Conservation (phyloP, 2,329 filamentous ascomycete species). For the Ophiostoma pallidulum region DNA sequence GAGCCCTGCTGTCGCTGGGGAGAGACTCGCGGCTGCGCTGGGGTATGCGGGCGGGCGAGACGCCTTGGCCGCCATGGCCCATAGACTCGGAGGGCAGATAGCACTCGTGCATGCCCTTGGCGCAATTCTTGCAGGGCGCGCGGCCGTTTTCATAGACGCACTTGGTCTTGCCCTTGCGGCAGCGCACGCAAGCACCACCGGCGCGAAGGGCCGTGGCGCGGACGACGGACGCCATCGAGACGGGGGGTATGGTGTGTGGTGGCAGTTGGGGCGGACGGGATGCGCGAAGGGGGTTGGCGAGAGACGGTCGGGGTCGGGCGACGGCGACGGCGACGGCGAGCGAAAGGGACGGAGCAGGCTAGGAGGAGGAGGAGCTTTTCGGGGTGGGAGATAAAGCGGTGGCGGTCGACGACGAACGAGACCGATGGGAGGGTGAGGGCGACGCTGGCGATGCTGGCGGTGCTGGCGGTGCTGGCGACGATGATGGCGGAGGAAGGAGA, state of each 20-base stretch:
- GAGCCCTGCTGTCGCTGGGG: slow-evolving; percentile 38
- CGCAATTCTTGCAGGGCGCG: slow-evolving; percentile 55
- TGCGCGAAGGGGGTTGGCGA: neutral
- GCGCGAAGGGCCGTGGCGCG: slow-evolving; percentile 51
- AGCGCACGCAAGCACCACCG: slow-evolving; percentile 53
- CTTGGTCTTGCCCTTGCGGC: slow-evolving; percentile 55
- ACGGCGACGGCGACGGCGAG: neutral
- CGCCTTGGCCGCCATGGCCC: slow-evolving; percentile 47
- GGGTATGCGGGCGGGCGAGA: slow-evolving; percentile 44
- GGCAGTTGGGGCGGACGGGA: no score
- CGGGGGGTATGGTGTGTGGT: neutral
- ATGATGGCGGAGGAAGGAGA: neutral
- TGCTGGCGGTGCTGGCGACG: neutral
- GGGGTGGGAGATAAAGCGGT: no score
- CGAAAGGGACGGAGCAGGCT: neutral
- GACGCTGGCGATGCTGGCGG: no score
- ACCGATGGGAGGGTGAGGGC: no score
- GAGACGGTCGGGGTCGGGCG: neutral
- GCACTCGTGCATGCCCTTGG: slow-evolving; percentile 55
- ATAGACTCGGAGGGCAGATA: slow-evolving; percentile 52
- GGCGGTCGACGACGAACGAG: no score
- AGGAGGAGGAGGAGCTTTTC: neutral
- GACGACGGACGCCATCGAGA: slow-evolving; percentile 37
- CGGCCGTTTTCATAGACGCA: slow-evolving; percentile 54
- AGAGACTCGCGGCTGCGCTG: slow-evolving; percentile 46